phyloP scores from a whole-genome alignment of 495 filamentous ascomycete genomes.

The Xylaria intraflava region DNA sequence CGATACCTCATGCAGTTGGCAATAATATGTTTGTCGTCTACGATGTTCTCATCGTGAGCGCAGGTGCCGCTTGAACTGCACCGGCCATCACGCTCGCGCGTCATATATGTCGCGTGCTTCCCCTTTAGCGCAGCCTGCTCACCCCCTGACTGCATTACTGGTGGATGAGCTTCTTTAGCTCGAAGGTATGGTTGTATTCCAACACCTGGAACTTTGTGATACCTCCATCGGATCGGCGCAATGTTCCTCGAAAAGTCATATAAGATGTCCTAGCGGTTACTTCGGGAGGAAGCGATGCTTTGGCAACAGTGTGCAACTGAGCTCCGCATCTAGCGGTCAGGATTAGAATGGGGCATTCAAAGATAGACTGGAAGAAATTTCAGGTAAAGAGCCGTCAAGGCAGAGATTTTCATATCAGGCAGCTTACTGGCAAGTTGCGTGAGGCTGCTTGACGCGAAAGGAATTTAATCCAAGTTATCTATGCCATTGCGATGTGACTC shows the following conservation, averaged over 20 bases:
- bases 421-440: slow-evolving; percentile 54
- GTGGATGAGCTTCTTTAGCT: slow-evolving; percentile 89
- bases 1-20: not conserved
- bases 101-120: slow-evolving; percentile 76
- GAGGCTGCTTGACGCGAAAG: slow-evolving; percentile 28
- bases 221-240: slow-evolving; percentile 80
- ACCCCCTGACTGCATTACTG: slow-evolving; percentile 91
- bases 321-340: not conserved
- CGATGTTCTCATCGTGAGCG: slow-evolving; percentile 81
- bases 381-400: slow-evolving; percentile 53
- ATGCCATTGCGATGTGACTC: slow-evolving; percentile 41
- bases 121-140: slow-evolving; percentile 76
- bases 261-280: not conserved
- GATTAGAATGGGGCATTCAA: not conserved
- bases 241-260: slow-evolving; percentile 44
- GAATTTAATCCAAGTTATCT: slow-evolving; percentile 46
- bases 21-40: not conserved
- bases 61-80: slow-evolving; percentile 80
- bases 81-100: slow-evolving; percentile 64
- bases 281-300: not conserved
- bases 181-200: slow-evolving; percentile 71
- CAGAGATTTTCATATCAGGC: slow-evolving; percentile 52
- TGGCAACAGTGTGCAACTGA: not conserved
- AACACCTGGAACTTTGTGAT: slow-evolving; percentile 69
- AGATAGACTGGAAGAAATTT: not conserved